phyloP scores from a whole-genome alignment of 495 filamentous ascomycete species.

The Penicillium psychrofluorescens region DNA sequence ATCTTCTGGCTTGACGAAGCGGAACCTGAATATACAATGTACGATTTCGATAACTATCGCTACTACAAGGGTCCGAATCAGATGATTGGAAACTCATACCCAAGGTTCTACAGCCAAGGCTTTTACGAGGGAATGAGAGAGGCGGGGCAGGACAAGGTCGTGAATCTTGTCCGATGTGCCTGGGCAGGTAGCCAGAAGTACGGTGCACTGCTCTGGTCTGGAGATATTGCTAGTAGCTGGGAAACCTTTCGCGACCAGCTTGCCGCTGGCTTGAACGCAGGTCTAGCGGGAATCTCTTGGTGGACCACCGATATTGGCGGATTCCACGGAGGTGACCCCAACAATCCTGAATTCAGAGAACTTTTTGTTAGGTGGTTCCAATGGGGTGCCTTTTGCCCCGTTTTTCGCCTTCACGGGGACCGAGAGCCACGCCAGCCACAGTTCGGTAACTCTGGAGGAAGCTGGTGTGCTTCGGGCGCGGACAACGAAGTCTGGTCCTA shows the following conservation, averaged over 20 bases:
- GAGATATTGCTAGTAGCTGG: conserved; percentile 51
- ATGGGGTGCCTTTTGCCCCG: conserved; percentile 21
- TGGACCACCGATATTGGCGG: conserved; percentile 57
- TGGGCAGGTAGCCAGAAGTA: conserved; percentile 55
- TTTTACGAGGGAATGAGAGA: conserved; percentile 51
- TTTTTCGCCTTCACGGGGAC: conserved; percentile 13
- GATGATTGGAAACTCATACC: conserved; percentile 49
- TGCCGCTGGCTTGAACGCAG: conserved; percentile 51
- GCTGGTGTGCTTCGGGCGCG: conserved; percentile 19
- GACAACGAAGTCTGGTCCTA: conserved; percentile 56
- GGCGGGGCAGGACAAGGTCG: conserved; percentile 40
- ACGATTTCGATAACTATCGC: conserved; percentile 54
- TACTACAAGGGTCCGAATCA: conserved; percentile 47
- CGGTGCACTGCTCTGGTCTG: conserved; percentile 53
- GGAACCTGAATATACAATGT: conserved; percentile 51
- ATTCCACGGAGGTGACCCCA: conserved; percentile 49
- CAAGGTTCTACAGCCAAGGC: conserved; percentile 43
- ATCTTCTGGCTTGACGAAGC: conserved; percentile 58
- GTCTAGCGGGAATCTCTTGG: conserved; percentile 50
- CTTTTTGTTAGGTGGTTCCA: conserved; percentile 56
- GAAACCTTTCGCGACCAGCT: conserved; percentile 47
- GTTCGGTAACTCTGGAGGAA: conserved; percentile 5
- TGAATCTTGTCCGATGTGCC: conserved; percentile 46
- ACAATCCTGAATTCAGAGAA: conserved; percentile 45
- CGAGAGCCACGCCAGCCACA: conserved; percentile 40